phyloP scores from a whole-genome alignment of 208 protist species.

The Zelonia costaricensis region DNA sequence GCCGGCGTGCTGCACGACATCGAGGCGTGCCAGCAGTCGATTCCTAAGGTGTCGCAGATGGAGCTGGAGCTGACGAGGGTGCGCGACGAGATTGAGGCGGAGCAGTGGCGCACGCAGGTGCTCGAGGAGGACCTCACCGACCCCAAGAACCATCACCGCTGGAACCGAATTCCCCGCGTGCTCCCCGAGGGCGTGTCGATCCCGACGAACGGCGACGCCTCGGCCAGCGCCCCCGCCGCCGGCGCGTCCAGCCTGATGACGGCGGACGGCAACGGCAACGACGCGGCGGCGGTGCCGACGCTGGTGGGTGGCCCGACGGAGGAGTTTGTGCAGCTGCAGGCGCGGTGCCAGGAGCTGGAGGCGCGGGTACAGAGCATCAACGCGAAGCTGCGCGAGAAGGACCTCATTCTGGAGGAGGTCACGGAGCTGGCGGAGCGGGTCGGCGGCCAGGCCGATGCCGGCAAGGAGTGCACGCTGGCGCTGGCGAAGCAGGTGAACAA shows the following conservation, averaged over 20 bases:
- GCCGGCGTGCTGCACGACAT: slow-evolving; percentile 84
- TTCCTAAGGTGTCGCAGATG: slow-evolving; percentile 88
- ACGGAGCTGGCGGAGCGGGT: slow-evolving; percentile 89
- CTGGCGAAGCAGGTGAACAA: slow-evolving; percentile 94
- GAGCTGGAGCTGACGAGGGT: slow-evolving; percentile 77
- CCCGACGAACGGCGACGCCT: neutral
- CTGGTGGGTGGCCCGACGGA: slow-evolving; percentile 52
- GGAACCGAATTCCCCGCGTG: slow-evolving; percentile 45
- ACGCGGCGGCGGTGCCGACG: neutral
- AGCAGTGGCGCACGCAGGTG: slow-evolving; percentile 77
- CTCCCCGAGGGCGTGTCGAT: neutral
- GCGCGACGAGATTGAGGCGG: slow-evolving; percentile 83
- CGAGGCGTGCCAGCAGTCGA: slow-evolving; percentile 59
- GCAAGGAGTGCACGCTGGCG: slow-evolving; percentile 90
- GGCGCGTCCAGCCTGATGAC: neutral
- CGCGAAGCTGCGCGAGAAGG: slow-evolving; percentile 96
- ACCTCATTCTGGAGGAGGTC: slow-evolving; percentile 96
- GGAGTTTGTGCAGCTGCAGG: slow-evolving; percentile 85
- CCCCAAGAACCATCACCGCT: slow-evolving; percentile 83
- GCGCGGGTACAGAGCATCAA: slow-evolving; percentile 89
- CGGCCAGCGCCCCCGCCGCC: neutral
- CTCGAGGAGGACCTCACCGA: slow-evolving; percentile 86
- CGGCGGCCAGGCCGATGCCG: slow-evolving; percentile 78
- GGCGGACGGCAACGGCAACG: neutral
- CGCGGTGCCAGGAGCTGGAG: slow-evolving; percentile 91